Evolutionary conservation across 495 filamentous ascomycete species (phyloP), one percentile per base, ranked within the genome.

Genomic region (Trypethelium eluteriae): DNA sequence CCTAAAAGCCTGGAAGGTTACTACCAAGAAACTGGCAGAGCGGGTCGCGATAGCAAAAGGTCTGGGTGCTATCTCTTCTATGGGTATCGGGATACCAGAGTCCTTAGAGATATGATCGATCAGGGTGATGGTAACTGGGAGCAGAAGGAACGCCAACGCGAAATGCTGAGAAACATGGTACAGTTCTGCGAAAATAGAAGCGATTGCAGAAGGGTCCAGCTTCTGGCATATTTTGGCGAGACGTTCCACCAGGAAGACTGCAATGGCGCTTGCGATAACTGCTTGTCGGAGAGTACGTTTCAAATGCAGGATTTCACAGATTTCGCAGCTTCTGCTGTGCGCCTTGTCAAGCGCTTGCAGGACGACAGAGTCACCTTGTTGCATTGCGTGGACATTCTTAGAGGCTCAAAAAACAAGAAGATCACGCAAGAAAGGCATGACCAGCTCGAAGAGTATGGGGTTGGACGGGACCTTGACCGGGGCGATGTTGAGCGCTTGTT

Each of bases 1-100:
- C 94, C 94, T 0, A 96, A 96, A 76, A 96, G 90, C 71, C 81
- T 98, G n/a, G 94, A 98, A 76, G 95, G 93, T 0, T 98, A 98
- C 73, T 97, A 96, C 70, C 94, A 98, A 73, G 95, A 98, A 72
- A 98, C 93, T 11, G 94, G 94, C 0, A 89, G 94, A 57, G 94
- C 94, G 32, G 94, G 94, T 9, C 85, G 94, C 70, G 94, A 99
- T 76, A 93, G 92, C 10, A 86, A 90, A 69, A 81, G 81, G 10
- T 96, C 93, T 12, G 87, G 89, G 44, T 99, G 94, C 77, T 96
- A 91, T 70, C 81, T 99, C 39, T 98, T 87, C 74, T 99, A 92
- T 69, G 79, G 81, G 50, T 96, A 92, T 75, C 80, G 77, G 25
- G 94, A 99, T 67, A 82, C 83, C 44, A 85, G 72, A 67, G 79